phyloP scores from a whole-genome alignment of 129 eudicot genomes.

The Arctium minus region DNA sequence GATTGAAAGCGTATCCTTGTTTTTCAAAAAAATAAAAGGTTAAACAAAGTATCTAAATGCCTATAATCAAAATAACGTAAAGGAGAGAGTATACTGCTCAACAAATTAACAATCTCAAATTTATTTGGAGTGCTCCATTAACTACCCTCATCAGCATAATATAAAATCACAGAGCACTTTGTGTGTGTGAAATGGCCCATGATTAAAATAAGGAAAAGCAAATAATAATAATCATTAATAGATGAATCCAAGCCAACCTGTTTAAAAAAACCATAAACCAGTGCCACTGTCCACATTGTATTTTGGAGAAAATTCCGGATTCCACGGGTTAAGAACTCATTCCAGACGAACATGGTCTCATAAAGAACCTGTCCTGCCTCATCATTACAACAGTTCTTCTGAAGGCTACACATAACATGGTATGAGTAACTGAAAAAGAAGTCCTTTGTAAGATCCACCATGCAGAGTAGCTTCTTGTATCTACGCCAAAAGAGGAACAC shows the following conservation, averaged over 20 bases:
- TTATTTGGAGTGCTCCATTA: background rate
- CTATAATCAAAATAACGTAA: background rate
- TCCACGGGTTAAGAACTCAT: slow-evolving; percentile 73
- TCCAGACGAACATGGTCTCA: slow-evolving; percentile 83
- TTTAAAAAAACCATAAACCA: slow-evolving; percentile 84
- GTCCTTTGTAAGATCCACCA: slow-evolving; percentile 83
- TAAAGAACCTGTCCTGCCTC: slow-evolving; percentile 46
- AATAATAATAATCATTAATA: background rate
- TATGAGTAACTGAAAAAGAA: slow-evolving; percentile 87
- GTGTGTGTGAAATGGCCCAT: background rate
- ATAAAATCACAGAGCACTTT: background rate
- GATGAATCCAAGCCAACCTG: slow-evolving; percentile 41
- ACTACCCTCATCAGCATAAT: background rate
- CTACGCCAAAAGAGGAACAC: slow-evolving; percentile 32
- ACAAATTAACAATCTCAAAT: background rate
- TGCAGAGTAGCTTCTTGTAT: slow-evolving; percentile 73
- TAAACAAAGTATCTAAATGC: background rate
- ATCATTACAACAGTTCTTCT: slow-evolving; percentile 48
- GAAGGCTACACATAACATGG: slow-evolving; percentile 69
- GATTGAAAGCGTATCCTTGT: slow-evolving; percentile 51
- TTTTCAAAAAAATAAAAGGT: slow-evolving; percentile 21
- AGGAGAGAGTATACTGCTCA: background rate
- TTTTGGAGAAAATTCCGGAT: slow-evolving; percentile 57
- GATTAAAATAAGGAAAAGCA: background rate
- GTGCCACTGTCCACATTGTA: slow-evolving; percentile 83